Conservation (phyloP, 78 protist genomes). For the Pigoraptor vietnamica region DNA sequence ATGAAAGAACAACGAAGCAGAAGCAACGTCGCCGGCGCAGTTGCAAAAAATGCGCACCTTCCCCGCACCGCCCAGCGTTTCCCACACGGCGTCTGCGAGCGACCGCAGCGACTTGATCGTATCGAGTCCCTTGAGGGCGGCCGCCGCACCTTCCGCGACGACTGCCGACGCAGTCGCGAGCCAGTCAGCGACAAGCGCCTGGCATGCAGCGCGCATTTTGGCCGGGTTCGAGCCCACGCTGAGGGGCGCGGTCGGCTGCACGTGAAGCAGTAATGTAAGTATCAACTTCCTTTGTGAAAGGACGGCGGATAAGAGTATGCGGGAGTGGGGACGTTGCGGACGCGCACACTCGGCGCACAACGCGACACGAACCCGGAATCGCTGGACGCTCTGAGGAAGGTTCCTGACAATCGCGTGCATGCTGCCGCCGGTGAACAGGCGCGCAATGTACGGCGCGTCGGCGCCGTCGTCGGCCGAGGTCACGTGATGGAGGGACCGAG, state of each 20-base stretch:
- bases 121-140: background rate
- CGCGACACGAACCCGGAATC: too few species aligned
- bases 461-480: background rate
- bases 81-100: background rate
- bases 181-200: background rate
- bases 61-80: background rate
- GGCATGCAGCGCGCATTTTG: background rate
- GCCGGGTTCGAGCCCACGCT: background rate
- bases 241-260: background rate
- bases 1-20: background rate
- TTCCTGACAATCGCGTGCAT: background rate
- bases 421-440: background rate
- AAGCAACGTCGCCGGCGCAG: background rate
- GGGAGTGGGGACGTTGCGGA: too few species aligned
- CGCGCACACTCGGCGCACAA: background rate
- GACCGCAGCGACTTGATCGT: background rate
- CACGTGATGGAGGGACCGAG: background rate
- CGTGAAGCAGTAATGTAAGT: too few species aligned
- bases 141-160: background rate
- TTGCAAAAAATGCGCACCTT: background rate
- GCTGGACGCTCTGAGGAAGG: background rate
- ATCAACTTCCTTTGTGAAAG: too few species aligned
- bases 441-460: background rate
- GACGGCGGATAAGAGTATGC: too few species aligned
- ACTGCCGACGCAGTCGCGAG: background rate